Evolutionary conservation across 208 protist species (phyloP), one percentile per base, ranked within the genome.

Genomic region (Leishmania guyanensis): DNA sequence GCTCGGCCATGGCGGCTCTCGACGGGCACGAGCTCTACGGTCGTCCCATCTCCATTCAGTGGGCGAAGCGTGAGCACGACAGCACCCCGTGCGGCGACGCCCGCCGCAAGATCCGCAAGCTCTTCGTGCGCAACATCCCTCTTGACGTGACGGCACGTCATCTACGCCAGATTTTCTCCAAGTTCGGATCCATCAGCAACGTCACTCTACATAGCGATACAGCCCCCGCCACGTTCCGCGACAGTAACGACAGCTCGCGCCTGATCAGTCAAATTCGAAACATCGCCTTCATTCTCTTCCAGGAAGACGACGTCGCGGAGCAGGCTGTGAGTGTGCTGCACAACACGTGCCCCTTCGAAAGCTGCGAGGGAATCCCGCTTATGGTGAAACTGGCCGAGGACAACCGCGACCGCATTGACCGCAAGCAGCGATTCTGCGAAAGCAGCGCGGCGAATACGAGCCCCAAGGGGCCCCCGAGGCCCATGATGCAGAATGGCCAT

Each of bases 101-200:
- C 9, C 90, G 92, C 20, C 78, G 82, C 43, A 89, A 87, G 78
- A 96, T 96, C 5, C 84, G 85, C 72, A 97, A 97, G 77, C 81
- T 97, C 1, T 97, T 97, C 77, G 91, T 97, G 20, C 92, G 94
- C 64, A 97, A 97, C 82, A 90, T 97, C 62, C 94, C 94, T 9
- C 77, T 93, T 33, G 84, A 94, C 48, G 84, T 97, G 4, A 89
- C 78, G 29, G 72, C 77, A 6, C 73, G 70, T 3, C 81, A 88
- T 36, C 85, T 97, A 50, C 77, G 75, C 8, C 64, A 86, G 58
- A 60, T 93, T 17, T 95, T 95, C 70, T 36, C 77, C 20, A 75
- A 69, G 58, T 94, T 89, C 78, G 94, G 94, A 16, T 64, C 83
- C 65, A 88, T 97, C 58, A 76, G 75, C 58, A 89, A 84, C 70